Percentiles rank a stretch among this genome's conserved stretches.
Evolutionary conservation across 2,329 filamentous ascomycete species (phyloP).

Genomic region (Phoma sp.): DNA sequence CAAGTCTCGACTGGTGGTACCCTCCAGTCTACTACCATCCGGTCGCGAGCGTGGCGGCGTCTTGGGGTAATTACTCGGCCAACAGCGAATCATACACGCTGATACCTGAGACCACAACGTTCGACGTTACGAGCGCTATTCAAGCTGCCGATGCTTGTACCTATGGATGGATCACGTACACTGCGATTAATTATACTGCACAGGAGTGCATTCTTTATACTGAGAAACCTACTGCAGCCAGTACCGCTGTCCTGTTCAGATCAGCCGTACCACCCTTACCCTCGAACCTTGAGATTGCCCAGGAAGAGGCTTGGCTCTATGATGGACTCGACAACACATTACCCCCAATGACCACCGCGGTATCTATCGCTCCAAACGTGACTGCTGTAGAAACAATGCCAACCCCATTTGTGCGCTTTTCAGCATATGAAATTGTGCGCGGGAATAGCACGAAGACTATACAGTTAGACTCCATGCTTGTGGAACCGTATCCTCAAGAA

Average conservation of each 20-base stretch:
- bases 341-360: conserved; percentile 28
- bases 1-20: conserved; percentile 44
- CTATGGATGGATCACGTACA: conserved; percentile 25
- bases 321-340: conserved; percentile 19
- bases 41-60: conserved; percentile 28
- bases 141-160: conserved; percentile 30
- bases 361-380: conserved; percentile 32
- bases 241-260: conserved; percentile 37
- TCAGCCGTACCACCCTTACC: conserved; percentile 33
- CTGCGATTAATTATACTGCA: conserved; percentile 28
- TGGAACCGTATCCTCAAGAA: conserved; percentile 46
- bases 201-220: conserved; percentile 33
- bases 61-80: conserved; percentile 26
- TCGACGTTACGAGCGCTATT: conserved; percentile 35
- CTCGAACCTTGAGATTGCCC: conserved; percentile 25
- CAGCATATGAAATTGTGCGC: conserved; percentile 51
- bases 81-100: conserved; percentile 22
- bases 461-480: conserved; percentile 42
- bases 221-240: conserved; percentile 39
- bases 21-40: conserved; percentile 32
- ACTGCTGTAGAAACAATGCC: conserved; percentile 36
- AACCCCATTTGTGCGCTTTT: conserved; percentile 53
- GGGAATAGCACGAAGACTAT: conserved; percentile 43
- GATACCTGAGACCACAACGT: conserved; percentile 30
- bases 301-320: conserved; percentile 23